These are phyloP conservation scores for Penicillium alfredii DNA, from an alignment of 495 filamentous ascomycete genomes.

Conservation along the genomic window DNA sequence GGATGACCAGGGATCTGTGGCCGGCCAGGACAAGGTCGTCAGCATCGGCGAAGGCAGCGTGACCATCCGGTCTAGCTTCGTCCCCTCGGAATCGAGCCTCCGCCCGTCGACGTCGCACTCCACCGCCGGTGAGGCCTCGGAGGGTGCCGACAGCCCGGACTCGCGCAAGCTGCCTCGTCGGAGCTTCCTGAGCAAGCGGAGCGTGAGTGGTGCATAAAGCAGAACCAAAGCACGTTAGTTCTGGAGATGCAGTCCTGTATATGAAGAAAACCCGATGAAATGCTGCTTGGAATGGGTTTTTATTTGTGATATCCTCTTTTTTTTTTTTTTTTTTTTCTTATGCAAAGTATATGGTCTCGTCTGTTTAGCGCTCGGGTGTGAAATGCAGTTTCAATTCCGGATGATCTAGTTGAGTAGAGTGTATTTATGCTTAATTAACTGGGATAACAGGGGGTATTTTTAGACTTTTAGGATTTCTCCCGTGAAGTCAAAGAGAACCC, in stretches of 20 bases:
- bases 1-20: conserved; percentile 62
- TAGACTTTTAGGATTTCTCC: no score
- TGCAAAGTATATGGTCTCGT: conserved; percentile 14
- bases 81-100: conserved; percentile 20
- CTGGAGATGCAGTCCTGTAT: no score
- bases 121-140: conserved; percentile 25
- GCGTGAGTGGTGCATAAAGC: conserved; percentile 38
- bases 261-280: no score
- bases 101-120: conserved; percentile 38
- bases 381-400: neutral
- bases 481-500: no score
- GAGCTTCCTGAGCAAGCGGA: conserved; percentile 55
- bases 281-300: conserved; percentile 32
- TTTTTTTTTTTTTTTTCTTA: conserved; percentile 6
- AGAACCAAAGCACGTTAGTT: no score
- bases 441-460: no score
- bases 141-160: conserved; percentile 51
- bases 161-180: conserved; percentile 39
- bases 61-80: conserved; percentile 61
- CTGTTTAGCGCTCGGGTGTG: no score
- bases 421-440: no score
- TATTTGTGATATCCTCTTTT: conserved; percentile 6
- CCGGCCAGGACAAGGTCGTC: conserved; percentile 67
- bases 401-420: neutral
- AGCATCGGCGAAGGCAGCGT: conserved; percentile 63